Conservation (phyloP, 75 land plant species). For the Cupressus sempervirens region DNA sequence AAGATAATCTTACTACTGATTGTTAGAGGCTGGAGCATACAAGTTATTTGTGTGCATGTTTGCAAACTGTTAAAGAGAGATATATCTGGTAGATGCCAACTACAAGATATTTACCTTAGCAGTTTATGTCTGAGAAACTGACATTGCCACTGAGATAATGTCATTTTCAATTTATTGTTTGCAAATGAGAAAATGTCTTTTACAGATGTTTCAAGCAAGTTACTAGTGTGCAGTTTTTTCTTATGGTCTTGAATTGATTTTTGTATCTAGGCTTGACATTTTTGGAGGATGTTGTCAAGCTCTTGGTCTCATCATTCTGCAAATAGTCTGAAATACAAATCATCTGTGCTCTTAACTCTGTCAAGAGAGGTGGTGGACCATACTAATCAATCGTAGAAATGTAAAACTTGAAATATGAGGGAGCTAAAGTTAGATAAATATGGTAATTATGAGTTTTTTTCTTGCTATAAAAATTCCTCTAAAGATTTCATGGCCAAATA, state of each 20-base stretch:
- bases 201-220: not conserved
- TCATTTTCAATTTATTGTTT: not conserved
- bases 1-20: no score
- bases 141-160: no score
- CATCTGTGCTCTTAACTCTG: not conserved
- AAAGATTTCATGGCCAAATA: not conserved
- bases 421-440: not conserved
- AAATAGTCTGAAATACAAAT: not conserved
- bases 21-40: no score
- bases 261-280: constrained; percentile 7
- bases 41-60: no score
- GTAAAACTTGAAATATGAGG: not conserved
- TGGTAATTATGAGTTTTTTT: not conserved
- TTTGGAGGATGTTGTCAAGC: constrained; percentile 4
- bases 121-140: no score
- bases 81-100: no score
- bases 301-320: not conserved
- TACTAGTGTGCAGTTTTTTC: not conserved
- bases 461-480: not conserved
- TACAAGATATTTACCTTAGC: no score
- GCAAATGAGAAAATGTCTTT: not conserved
- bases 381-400: no score
- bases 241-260: no score
- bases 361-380: not conserved
- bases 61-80: not conserved